A percentile compares a stretch with the other conserved stretches of the same genome.
phyloP scores from a whole-genome alignment of 1,284 basidiomycete species.

The Cutaneotrichosporon sp. region DNA sequence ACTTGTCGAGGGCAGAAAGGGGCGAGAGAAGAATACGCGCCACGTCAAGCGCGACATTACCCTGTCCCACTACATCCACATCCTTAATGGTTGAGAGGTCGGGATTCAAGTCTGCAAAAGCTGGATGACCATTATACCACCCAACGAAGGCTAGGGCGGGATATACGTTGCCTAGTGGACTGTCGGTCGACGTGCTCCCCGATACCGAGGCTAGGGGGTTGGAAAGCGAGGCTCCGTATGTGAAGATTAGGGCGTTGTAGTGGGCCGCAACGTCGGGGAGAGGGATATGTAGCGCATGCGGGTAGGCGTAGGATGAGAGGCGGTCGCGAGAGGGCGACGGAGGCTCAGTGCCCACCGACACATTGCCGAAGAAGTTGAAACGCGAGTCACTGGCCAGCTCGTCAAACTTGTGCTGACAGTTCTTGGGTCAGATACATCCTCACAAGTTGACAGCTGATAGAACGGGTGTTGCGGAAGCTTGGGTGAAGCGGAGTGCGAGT shows the following conservation, averaged over 20 bases:
- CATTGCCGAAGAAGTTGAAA: constrained; percentile 89
- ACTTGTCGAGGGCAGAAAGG: constrained; percentile 63
- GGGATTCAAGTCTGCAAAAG: constrained; percentile 53
- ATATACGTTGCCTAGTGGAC: constrained; percentile 59
- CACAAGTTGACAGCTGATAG: not conserved
- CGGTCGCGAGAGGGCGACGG: constrained; percentile 29
- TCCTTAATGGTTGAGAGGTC: constrained; percentile 63
- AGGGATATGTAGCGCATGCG: constrained; percentile 52
- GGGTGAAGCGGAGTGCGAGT: not conserved
- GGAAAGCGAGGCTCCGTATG: constrained; percentile 55
- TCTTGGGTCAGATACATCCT: constrained; percentile 59
- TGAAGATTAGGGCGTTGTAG: constrained; percentile 57
- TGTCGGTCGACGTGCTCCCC: constrained; percentile 60
- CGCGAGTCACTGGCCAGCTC: constrained; percentile 67
- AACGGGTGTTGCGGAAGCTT: not conserved
- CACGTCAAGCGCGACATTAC: constrained; percentile 93
- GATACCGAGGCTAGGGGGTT: constrained; percentile 51
- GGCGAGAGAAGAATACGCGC: constrained; percentile 81
- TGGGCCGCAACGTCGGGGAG: constrained; percentile 51
- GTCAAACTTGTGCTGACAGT: constrained; percentile 95
- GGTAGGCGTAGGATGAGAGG: constrained; percentile 49
- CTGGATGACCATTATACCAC: constrained; percentile 96
- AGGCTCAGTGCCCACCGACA: constrained; percentile 62
- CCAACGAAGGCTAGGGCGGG: constrained; percentile 86
- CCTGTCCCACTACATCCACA: constrained; percentile 86